Percentiles rank a stretch among this genome's conserved stretches.
phyloP scores from a whole-genome alignment of 2,329 filamentous ascomycete species.

The Davidsoniella australis region DNA sequence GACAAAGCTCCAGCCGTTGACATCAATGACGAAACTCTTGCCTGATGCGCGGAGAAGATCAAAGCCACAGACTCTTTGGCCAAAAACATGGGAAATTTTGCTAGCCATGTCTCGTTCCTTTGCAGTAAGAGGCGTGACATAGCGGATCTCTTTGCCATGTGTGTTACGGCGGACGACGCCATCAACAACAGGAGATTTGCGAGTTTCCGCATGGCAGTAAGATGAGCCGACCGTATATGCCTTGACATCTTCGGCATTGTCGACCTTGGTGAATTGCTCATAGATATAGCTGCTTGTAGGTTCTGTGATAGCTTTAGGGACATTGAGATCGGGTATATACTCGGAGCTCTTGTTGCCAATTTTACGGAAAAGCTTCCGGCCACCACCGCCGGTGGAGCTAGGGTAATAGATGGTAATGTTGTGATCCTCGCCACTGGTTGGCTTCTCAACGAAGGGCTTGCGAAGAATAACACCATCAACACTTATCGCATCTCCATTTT shows the following conservation, averaged over 20 bases:
- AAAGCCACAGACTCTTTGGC: conserved; percentile 89
- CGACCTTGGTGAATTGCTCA: conserved; percentile 89
- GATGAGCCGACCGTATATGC: conserved; percentile 88
- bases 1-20: conserved; percentile 99
- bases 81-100: conserved; percentile 81
- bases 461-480: conserved; percentile 69
- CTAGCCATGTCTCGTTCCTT: conserved; percentile 76
- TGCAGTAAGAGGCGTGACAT: conserved; percentile 68
- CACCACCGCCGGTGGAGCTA: conserved; percentile 70
- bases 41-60: conserved; percentile 77
- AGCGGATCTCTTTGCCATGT: conserved; percentile 90
- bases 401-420: conserved; percentile 98
- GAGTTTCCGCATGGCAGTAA: conserved; percentile 91
- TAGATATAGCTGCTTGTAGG: conserved; percentile 78
- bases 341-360: conserved; percentile 99
- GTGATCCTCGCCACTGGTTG: conserved; percentile 94
- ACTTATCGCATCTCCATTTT: conserved; percentile 71
- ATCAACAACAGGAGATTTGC: conserved; percentile 94
- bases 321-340: conserved; percentile 58
- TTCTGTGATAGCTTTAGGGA: conserved; percentile 70
- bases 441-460: conserved; percentile 97
- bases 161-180: conserved; percentile 91
- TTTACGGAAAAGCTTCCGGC: conserved; percentile 83
- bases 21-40: conserved; percentile 93
- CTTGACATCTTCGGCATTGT: conserved; percentile 96